These are phyloP conservation scores for Climacium dendroides DNA, from an alignment of 225 moss, liverwort and hornwort genomes.

Conservation along the genomic window DNA sequence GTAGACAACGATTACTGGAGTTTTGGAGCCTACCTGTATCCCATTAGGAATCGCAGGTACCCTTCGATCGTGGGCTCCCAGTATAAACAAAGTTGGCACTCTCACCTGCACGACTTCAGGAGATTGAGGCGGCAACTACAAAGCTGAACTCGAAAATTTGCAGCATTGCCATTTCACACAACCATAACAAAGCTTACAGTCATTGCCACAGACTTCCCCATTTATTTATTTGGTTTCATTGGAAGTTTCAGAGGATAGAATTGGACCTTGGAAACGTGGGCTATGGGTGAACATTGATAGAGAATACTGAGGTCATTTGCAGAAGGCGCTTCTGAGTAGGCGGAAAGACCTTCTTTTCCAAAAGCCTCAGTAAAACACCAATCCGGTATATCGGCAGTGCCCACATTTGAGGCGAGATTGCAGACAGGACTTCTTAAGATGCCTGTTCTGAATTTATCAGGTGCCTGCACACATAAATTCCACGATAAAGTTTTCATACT, in stretches of 20 bases:
- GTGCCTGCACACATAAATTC: slow-evolving; percentile 39
- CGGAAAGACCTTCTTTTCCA: slow-evolving; percentile 52
- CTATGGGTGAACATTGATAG: slow-evolving; percentile 74
- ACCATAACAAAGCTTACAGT: background rate
- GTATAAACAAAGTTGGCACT: slow-evolving; percentile 75
- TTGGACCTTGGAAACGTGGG: slow-evolving; percentile 67
- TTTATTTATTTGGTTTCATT: background rate
- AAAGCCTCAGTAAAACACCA: slow-evolving; percentile 94
- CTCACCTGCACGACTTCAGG: slow-evolving; percentile 45
- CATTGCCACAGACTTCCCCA: background rate
- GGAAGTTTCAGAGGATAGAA: background rate
- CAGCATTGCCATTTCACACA: background rate
- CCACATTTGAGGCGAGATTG: slow-evolving; percentile 82
- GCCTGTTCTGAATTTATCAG: slow-evolving; percentile 75
- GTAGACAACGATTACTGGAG: background rate
- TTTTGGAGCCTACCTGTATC: slow-evolving; percentile 37
- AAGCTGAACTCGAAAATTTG: background rate
- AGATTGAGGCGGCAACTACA: background rate
- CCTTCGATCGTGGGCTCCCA: slow-evolving; percentile 84
- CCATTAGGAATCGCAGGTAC: slow-evolving; percentile 80
- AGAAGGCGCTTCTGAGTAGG: slow-evolving; percentile 77
- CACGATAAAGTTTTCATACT: background rate
- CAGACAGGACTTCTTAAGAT: slow-evolving; percentile 80
- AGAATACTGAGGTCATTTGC: slow-evolving; percentile 51
- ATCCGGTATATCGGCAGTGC: slow-evolving; percentile 81